These are phyloP conservation scores for Cyberlindnera mississippiensis DNA, from an alignment of 805 yeast species.

Conservation along the genomic window DNA sequence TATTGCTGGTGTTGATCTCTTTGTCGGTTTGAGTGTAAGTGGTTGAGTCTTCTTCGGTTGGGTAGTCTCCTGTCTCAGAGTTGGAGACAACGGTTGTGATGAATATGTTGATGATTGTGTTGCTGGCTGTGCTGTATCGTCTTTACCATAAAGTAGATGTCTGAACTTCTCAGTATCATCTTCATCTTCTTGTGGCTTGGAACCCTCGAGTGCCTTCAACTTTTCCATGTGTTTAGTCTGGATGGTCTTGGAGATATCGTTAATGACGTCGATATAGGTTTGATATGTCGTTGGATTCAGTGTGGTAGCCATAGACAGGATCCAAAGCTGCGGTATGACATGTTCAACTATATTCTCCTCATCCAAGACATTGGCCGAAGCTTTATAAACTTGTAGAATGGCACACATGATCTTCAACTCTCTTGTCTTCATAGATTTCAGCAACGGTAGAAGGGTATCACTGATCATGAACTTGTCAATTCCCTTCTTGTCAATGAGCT, in stretches of 20 bases:
- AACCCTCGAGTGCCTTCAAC: conserved; percentile 26
- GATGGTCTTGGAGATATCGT: conserved; percentile 38
- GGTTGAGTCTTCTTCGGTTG: conserved; percentile 18
- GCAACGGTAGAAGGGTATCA: conserved; percentile 79
- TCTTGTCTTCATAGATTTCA: conserved; percentile 71
- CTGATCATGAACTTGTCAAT: conserved; percentile 68
- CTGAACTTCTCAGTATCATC: conserved; percentile 24
- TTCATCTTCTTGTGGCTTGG: conserved; percentile 23
- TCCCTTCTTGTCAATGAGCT: conserved; percentile 52
- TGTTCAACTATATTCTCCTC: conserved; percentile 50
- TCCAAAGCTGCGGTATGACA: conserved; percentile 51
- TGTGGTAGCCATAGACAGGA: conserved; percentile 43
- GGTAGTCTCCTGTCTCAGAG: background rate
- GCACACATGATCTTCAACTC: conserved; percentile 59
- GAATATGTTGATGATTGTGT: conserved; percentile 6
- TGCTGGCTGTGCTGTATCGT: conserved; percentile 11
- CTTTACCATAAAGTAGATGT: conserved; percentile 19
- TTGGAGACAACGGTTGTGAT: conserved; percentile 23
- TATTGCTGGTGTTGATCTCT: background rate
- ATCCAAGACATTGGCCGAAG: conserved; percentile 36
- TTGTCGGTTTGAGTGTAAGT: conserved; percentile 18
- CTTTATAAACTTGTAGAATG: conserved; percentile 40
- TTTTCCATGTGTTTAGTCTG: conserved; percentile 39
- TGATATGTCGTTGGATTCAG: conserved; percentile 40
- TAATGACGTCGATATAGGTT: conserved; percentile 36